Percentiles rank a stretch among this genome's conserved stretches.
These are phyloP conservation scores for Aspergillus eucalypticola DNA, from an alignment of 2,329 filamentous ascomycete species.

Conservation along the genomic window DNA sequence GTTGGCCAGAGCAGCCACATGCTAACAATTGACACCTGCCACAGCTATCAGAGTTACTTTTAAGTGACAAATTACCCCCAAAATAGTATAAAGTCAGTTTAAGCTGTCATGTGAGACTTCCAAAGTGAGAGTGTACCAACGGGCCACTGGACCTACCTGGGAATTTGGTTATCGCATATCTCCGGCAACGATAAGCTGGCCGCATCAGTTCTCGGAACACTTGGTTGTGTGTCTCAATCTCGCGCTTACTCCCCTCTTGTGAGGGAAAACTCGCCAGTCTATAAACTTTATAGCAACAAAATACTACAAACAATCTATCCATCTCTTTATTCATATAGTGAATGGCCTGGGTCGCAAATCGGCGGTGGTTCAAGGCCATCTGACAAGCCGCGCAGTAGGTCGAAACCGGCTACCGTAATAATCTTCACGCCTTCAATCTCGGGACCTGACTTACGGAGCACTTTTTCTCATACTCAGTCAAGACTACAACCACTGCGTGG, in stretches of 20 bases:
- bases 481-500: neutral
- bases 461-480: neutral
- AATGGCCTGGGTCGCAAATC: neutral
- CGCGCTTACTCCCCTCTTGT: neutral
- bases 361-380: neutral
- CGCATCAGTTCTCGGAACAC: neutral
- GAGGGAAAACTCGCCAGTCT: too few species aligned
- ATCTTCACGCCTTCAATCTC: constrained; percentile 26
- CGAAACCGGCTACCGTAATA: constrained; percentile 29
- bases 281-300: neutral
- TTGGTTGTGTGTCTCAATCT: neutral
- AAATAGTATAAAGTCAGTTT: neutral
- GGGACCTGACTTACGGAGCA: constrained; percentile 10
- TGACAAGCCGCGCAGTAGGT: constrained; percentile 22
- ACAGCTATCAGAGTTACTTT: too few species aligned
- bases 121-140: neutral
- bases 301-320: neutral
- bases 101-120: neutral
- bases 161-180: constrained; percentile 4
- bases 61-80: too few species aligned
- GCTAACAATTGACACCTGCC: too few species aligned
- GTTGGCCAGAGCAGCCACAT: too few species aligned
- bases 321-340: too few species aligned
- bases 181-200: neutral
- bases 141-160: neutral